Evolutionary conservation across 768 basidiomycete species (phyloP), one percentile per base, ranked within the genome.

Genomic region (Termitomyces sp.): DNA sequence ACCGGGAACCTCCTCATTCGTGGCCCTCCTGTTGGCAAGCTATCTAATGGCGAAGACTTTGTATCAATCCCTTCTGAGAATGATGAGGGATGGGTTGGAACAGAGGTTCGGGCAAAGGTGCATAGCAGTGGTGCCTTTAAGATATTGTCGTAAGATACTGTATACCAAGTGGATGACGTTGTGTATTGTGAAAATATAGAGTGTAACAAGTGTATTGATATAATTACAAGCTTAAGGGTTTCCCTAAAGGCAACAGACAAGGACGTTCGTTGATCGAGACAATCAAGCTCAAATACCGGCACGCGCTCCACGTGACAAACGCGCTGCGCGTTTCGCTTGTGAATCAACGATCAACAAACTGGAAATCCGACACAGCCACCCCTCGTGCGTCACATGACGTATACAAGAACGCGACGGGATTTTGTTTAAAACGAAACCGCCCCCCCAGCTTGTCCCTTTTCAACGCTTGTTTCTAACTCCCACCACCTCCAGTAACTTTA

Each of bases 11-110:
- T 93, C 45, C 56, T 80, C 36, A 79, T 91, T 13, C 79, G 89
- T 9, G 93, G 93, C 4, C 92, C 93, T 2, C 77, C 86, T 1
- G 82, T 95, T 20, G 88, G 88, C 16, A 79, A 76, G 59, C 65
- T 79, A 20, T 65, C 86, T 13, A 72, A 71, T 26, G 66, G 69
- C 42, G 73, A 74, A 34, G 81, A 78, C 30, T 75, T 72, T 59
- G 78, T 76, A 7, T 68, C 69, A 42, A 70, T 77, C 30, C 70
- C 67, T 8, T 64, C 65, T 12, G 64, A 62, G 16, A 69, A 69
- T 18, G 72, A 70, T 5, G 68, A 70, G 22, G 75, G 72, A 37
- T 85, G 84, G 85, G 69, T 80, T 9, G 63, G 68, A 48, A 79
- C 76, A 1, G 79, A 76, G 3, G 73, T 72, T 14, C 64, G 68